Evolutionary conservation across 805 yeast genomes (phyloP).

Genomic region (Saturnispora ahearnii): DNA sequence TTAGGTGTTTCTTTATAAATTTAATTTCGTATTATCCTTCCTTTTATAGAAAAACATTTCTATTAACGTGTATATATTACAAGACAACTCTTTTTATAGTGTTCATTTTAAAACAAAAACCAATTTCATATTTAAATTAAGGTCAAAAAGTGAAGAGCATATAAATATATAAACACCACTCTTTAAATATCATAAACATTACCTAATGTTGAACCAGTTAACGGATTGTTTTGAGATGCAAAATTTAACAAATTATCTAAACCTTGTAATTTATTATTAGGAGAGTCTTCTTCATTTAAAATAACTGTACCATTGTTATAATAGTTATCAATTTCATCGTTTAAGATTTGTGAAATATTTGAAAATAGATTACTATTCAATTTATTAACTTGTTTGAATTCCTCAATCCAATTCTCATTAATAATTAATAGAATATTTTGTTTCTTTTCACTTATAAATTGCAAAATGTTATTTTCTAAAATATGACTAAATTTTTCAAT

Average conservation of each 20-base stretch:
- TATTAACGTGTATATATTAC: not conserved
- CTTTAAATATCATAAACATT: constrained; percentile 14
- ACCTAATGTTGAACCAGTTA: constrained; percentile 22
- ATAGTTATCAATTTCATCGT: constrained; percentile 22
- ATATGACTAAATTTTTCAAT: constrained; percentile 28
- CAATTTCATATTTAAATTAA: not conserved
- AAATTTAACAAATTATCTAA: constrained; percentile 24
- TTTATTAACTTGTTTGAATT: constrained; percentile 23
- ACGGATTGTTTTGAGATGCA: constrained; percentile 24
- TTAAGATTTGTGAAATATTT: constrained; percentile 19
- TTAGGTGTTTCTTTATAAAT: constrained; percentile 20
- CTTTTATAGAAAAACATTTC: not conserved
- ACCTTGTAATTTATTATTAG: constrained; percentile 18
- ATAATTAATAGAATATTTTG: constrained; percentile 27
- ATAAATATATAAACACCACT: not conserved
- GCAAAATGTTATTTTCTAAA: constrained; percentile 19
- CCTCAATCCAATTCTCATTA: constrained; percentile 26
- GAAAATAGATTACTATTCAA: constrained; percentile 24
- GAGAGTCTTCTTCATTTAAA: constrained; percentile 1
- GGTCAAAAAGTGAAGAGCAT: not conserved
- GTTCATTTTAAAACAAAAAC: not conserved
- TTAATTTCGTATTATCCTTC: not conserved
- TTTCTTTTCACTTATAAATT: constrained; percentile 24
- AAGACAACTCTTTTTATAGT: not conserved
- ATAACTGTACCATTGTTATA: constrained; percentile 18